These are phyloP conservation scores for Hevea brasiliensis DNA, from an alignment of 345 rosid genomes.

Conservation along the genomic window DNA sequence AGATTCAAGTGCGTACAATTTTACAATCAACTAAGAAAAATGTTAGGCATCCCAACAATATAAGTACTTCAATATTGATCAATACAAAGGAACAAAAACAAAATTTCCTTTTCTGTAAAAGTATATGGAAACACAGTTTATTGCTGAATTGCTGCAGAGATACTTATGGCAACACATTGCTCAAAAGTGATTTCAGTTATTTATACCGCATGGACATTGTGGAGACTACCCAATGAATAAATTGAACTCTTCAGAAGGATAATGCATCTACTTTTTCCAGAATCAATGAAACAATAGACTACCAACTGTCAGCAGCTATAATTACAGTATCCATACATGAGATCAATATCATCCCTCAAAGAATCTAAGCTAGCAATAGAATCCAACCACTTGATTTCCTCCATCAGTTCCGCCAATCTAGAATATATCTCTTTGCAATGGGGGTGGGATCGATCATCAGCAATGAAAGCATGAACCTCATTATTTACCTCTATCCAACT, in stretches of 20 bases:
- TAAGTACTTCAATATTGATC: too few relatives aligned
- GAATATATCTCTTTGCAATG: conserved; percentile 46
- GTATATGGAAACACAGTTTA: too few relatives aligned
- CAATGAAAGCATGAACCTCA: conserved; percentile 61
- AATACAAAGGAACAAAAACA: too few relatives aligned
- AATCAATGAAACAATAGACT: not conserved
- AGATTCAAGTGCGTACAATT: too few relatives aligned
- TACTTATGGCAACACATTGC: not conserved
- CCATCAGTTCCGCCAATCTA: conserved; percentile 42
- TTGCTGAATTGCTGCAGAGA: too few relatives aligned
- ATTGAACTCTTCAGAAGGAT: not conserved
- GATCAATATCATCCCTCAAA: not conserved
- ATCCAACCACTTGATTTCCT: conserved; percentile 52
- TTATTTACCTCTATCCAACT: conserved; percentile 73
- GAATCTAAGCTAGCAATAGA: conserved; percentile 16
- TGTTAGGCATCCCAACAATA: too few relatives aligned
- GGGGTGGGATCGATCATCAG: conserved; percentile 58
- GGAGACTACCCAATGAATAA: not conserved
- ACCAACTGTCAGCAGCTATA: not conserved
- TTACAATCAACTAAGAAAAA: too few relatives aligned
- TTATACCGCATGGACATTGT: not conserved
- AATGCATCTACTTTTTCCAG: not conserved
- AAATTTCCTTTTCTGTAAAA: too few relatives aligned
- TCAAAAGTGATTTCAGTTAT: not conserved
- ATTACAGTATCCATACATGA: not conserved